Conservation (phyloP, 1,284 basidiomycete genomes). For the Cronartium quercuum region DNA sequence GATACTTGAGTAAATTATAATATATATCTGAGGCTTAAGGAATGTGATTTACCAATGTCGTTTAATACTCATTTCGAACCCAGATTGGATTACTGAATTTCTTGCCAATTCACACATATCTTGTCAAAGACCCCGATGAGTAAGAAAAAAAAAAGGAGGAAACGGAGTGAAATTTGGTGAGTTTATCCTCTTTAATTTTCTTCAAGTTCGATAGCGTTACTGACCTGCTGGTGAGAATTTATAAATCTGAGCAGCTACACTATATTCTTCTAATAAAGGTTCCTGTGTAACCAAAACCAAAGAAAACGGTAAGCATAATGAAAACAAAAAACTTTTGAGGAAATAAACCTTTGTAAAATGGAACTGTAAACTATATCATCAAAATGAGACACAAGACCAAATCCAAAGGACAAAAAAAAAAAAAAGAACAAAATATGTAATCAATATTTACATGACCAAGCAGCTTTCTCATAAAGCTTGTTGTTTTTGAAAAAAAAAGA, state of each 20-base stretch:
- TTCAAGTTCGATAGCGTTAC: conserved; percentile 44
- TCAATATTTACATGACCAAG: not conserved
- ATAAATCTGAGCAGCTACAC: conserved; percentile 85
- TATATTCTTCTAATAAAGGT: conserved; percentile 93
- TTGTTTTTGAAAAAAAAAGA: not conserved
- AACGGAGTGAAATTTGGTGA: conserved; percentile 29
- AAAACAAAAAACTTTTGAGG: not conserved
- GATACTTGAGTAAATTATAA: not conserved
- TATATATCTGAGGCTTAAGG: conserved; percentile 78
- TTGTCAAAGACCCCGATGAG: conserved; percentile 4
- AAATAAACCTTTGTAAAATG: conserved; percentile 80
- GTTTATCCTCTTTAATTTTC: conserved; percentile 78
- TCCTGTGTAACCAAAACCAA: conserved; percentile 55
- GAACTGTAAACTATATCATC: conserved; percentile 61
- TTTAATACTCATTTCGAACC: conserved; percentile 98
- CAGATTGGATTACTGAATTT: conserved; percentile 91
- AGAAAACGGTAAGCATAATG: not conserved
- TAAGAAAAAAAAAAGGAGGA: not conserved
- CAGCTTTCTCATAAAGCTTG: not conserved
- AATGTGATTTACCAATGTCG: conserved; percentile 74
- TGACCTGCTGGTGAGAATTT: conserved; percentile 34
- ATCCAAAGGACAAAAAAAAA: conserved; percentile 14
- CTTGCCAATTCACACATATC: conserved; percentile 80
- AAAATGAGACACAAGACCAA: not conserved
- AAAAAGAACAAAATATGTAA: not conserved